Evolutionary conservation across 169 alveolate genomes (phyloP).

Genomic region (Eimeria praecox): DNA sequence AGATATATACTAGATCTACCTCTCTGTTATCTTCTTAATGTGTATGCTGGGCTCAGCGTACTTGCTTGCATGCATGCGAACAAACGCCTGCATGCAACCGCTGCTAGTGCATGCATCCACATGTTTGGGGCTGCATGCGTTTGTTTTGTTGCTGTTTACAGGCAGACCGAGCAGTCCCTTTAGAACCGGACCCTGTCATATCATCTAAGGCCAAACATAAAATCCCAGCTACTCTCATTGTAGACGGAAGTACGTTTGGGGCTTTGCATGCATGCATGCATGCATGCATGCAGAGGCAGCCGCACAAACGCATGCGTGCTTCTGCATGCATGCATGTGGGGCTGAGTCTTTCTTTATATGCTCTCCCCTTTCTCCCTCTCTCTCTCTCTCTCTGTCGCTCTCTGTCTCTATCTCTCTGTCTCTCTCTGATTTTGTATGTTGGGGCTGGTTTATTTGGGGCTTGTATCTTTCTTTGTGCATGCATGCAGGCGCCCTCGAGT

Average conservation of each 20-base stretch:
- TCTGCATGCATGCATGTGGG: not conserved
- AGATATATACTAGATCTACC: no score
- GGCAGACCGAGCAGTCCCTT: constrained; percentile 33
- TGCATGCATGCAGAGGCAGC: not conserved
- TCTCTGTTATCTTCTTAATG: no score
- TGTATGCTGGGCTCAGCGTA: no score
- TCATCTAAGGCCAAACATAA: constrained; percentile 30
- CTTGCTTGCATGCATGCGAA: constrained; percentile 23
- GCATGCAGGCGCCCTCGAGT: constrained; percentile 41
- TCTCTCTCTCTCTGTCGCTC: no score
- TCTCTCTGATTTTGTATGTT: no score
- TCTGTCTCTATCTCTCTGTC: no score
- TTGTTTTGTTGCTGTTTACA: not conserved
- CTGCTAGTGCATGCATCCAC: constrained; percentile 26
- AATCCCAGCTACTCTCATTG: constrained; percentile 18
- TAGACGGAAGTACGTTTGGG: not conserved
- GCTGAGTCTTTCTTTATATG: no score
- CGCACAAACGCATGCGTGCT: not conserved
- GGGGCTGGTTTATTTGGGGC: no score
- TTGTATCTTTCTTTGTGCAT: not conserved
- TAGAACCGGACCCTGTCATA: constrained; percentile 21
- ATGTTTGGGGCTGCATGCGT: not conserved
- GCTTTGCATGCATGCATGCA: no score
- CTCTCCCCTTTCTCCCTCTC: no score
- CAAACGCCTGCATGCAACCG: not conserved